Evolutionary conservation across 352 stramenopile genomes (phyloP).

Genomic region (Phytopythium oedochilum): DNA sequence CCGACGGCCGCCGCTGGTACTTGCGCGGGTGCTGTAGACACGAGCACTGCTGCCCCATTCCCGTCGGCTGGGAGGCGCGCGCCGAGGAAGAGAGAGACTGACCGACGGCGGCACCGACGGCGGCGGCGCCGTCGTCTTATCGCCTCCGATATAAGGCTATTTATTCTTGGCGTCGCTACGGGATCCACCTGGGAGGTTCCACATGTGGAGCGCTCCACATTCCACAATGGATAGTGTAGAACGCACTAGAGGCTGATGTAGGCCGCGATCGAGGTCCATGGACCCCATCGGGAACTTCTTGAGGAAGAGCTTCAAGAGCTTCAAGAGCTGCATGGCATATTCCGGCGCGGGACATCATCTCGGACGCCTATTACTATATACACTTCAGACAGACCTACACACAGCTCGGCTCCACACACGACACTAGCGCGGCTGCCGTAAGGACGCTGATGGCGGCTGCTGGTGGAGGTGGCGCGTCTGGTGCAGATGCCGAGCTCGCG

Average conservation of each 20-base stretch:
- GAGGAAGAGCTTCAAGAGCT: no score
- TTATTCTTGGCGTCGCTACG: neutral
- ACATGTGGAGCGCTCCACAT: neutral
- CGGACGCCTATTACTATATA: no score
- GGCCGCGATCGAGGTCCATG: no score
- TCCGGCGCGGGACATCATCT: no score
- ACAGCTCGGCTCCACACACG: neutral
- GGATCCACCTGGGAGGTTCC: neutral
- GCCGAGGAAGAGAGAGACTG: no score
- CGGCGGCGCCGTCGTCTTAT: conserved; percentile 2
- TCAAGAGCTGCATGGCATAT: no score
- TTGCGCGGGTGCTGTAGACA: conserved; percentile 65
- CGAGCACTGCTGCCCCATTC: conserved; percentile 78
- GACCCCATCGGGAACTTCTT: no score
- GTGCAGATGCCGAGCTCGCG: conserved; percentile 1
- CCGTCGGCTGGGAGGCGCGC: neutral
- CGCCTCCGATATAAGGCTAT: no score
- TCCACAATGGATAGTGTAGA: no score
- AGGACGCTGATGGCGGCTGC: neutral
- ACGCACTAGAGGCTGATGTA: no score
- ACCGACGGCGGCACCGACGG: no score
- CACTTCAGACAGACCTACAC: no score
- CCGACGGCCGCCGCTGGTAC: conserved; percentile 49
- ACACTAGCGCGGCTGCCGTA: neutral
- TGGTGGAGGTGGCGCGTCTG: conserved; percentile 6